These are phyloP conservation scores for Trichoderma sp. DNA, from an alignment of 2,329 filamentous ascomycete genomes.

Conservation along the genomic window DNA sequence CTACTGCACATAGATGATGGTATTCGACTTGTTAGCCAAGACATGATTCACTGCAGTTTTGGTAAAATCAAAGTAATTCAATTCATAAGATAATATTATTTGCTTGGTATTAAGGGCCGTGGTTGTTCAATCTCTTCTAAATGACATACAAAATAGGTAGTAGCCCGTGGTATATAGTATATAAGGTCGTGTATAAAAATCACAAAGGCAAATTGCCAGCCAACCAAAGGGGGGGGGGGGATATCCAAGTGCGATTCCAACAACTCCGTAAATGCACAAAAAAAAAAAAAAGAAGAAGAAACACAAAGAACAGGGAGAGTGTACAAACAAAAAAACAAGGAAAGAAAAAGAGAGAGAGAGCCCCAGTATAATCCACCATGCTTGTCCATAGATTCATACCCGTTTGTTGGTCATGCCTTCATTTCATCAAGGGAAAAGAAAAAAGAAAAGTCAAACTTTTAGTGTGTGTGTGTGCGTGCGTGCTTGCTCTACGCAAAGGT, in stretches of 20 bases:
- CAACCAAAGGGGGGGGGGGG: background rate
- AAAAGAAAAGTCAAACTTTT: background rate
- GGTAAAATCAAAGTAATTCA: background rate
- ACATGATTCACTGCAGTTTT: background rate
- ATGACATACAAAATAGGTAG: background rate
- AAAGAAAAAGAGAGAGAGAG: background rate
- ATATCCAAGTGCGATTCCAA: constrained; percentile 8
- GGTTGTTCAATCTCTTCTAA: background rate
- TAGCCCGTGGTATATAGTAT: constrained; percentile 7
- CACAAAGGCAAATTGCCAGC: background rate
- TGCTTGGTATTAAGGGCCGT: background rate
- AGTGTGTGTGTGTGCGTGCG: background rate
- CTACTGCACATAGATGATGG: background rate
- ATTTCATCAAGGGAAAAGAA: constrained; percentile 9
- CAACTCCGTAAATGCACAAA: constrained; percentile 4
- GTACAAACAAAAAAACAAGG: background rate
- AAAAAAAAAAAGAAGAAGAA: background rate
- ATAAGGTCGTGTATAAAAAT: background rate
- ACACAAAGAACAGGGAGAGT: background rate
- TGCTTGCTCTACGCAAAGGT: constrained; percentile 28
- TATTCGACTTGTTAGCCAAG: background rate
- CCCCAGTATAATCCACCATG: constrained; percentile 17
- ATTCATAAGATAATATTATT: background rate
- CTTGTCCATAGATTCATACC: constrained; percentile 21
- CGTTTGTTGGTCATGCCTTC: constrained; percentile 20